These are phyloP conservation scores for Naganishia friedmannii DNA, from an alignment of 768 basidiomycete species.

Conservation along the genomic window DNA sequence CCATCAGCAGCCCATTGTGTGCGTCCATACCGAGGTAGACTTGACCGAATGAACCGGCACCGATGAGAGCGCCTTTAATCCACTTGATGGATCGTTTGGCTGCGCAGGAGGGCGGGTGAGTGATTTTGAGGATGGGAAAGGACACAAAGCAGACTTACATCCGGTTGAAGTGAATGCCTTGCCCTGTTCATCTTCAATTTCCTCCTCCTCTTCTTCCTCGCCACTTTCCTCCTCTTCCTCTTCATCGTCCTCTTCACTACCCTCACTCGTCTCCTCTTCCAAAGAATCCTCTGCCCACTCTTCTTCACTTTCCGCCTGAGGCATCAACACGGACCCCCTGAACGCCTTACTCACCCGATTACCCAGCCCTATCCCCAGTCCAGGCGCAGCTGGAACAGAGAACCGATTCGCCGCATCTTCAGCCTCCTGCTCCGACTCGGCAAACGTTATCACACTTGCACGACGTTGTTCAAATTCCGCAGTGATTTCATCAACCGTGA, in stretches of 20 bases:
- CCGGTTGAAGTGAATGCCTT: conserved; percentile 61
- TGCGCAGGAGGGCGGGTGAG: background rate
- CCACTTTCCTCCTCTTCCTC: conserved; percentile 55
- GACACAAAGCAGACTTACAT: conserved; percentile 50
- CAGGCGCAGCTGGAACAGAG: conserved; percentile 29
- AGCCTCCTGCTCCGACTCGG: conserved; percentile 55
- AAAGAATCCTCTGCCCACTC: conserved; percentile 35
- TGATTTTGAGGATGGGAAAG: background rate
- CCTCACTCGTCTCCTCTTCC: conserved; percentile 39
- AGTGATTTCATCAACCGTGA: conserved; percentile 97
- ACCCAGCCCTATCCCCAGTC: background rate
- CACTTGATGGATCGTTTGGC: conserved; percentile 71
- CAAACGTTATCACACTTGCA: conserved; percentile 59
- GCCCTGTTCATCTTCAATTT: conserved; percentile 49
- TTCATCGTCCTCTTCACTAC: conserved; percentile 37
- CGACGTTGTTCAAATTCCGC: conserved; percentile 74
- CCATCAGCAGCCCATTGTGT: conserved; percentile 83
- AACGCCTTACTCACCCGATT: conserved; percentile 22
- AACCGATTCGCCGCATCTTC: conserved; percentile 30
- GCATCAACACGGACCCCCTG: conserved; percentile 9
- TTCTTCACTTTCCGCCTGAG: conserved; percentile 37
- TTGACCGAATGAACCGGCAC: conserved; percentile 90
- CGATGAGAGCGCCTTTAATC: conserved; percentile 94
- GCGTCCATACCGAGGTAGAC: conserved; percentile 96
- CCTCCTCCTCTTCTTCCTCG: conserved; percentile 55